Base-by-base conservation (phyloP, 2,329 filamentous ascomycete species). In the Fusarium citri region DNA sequence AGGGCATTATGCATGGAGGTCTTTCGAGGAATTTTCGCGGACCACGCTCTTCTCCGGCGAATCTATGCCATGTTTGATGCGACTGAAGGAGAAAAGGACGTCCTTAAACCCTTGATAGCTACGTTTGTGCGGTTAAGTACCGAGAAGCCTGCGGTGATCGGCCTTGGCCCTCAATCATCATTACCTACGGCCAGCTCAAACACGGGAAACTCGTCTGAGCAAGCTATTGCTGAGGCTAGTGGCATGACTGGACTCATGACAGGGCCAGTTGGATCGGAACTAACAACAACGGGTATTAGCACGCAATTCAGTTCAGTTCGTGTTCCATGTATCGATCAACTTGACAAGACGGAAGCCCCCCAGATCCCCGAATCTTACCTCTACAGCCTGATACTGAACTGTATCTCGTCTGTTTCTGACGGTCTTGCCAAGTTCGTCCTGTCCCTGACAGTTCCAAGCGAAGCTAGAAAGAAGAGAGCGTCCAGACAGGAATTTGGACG, bases 361-460 rank as follows among this genome's bases (percentile, higher is more conserved):
- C 74, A 84, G 1, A 88, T 97, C 23, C 96, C 96, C 0, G 95
- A 98, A 66, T 97, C 96, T 0, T 99, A 99, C 75, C 87, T 97
- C 10, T 98, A 98, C 80, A 94, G 92, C 67, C 84, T 99, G 49
- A 92, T 95, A 2, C 82, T 99, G 43, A 92, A 93, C 4, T 98
- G 95, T 76, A 91, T 99, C 64, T 95, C 92, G 46, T 94, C 91
- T 2, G 87, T 99, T 51, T 97, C 95, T 1, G 96, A 99, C 76
- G 94, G 93, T 4, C 84, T 99, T 20, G 96, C 95, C 30, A 97
- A 95, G 77, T 97, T 97, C 72, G 92, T 98, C 48, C 85, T 99
- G 16, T 96, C 96, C 1, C 82, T 99, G 40, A 97, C 96, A 1
- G 93, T 97, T 2, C 91, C 94, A 8, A 84, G 83, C n/a, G 93